Evolutionary conservation across 2,329 filamentous ascomycete species (phyloP), one percentile per base, ranked within the genome.

Genomic region (Phaeoacremonium minimum): DNA sequence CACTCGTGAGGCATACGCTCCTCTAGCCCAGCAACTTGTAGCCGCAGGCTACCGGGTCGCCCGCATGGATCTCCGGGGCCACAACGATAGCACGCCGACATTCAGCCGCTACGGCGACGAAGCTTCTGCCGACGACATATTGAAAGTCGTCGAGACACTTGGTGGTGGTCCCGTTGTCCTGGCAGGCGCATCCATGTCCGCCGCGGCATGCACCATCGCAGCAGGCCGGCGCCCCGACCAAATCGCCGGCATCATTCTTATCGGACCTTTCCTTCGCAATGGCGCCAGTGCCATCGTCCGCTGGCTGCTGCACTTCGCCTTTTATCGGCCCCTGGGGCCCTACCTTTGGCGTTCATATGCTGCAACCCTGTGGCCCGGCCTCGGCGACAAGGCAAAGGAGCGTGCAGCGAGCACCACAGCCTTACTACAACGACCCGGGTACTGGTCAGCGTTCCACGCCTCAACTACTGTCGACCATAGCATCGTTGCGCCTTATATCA

Each of bases 41-140:
- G 40, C 43, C 11, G 35, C 43, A 9, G 46, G 46, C 22, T 49
- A 32, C 43, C 45, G 45, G 13, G 43, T 47, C 7, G 45, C 43
- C 8, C 26, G 43, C 15, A 14, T 42, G 11, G 46, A 49, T 33
- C 40, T 45, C 19, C 45, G 46, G 32, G 46, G 46, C 32, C 43
- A 45, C 32, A 41, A 41, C 36, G 46, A 46, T 29, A 38, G 42
- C 15, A 32, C 33, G 4, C 20, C 33, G 6, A 30, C 6, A 3
- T 47, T 47, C 15, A 7, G 7, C 4, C 17, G 15, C 20, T 46
- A 44, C 34, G 46, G 46, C 28, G 46, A 49, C 33, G 30, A 22
- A 12, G 40, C 35, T 12, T 44, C 41, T 4, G 43, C 46, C 2
- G n/a, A 34, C 5, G 46, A 49, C 19, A 26, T 44, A 11, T 17